Base-by-base conservation (phyloP, 2,329 filamentous ascomycete species). In the Aspergillus cejpii region DNA sequence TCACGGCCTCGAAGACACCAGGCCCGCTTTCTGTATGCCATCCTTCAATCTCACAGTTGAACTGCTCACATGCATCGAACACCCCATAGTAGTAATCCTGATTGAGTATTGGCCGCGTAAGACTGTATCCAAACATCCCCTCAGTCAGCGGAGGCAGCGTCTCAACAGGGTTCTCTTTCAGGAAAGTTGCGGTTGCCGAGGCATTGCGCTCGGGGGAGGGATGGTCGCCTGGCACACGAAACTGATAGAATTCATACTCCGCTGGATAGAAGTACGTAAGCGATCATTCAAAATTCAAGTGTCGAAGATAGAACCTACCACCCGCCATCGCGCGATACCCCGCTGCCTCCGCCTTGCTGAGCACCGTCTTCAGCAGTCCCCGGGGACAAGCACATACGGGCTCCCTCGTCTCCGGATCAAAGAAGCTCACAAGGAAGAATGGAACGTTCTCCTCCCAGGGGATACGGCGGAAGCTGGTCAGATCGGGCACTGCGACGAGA, bases 11-110 rank as follows among this genome's bases (percentile, higher is more conserved):
- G 64, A 91, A 97, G 3, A 98, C 92, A 36, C 90, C 90, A 0
- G 90, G 90, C 1, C 90, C 90, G 54, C 84, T 90, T 70, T 96
- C 90, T 6, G 90, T 95, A 71, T 96, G 90, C 90, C 90, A 96
- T 37, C 90, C 88, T 65, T 96, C 90, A 39, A 96, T 85, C 51
- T 84, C 78, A 61, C 87, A 92, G 31, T 77, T 73, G 70, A 95
- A 94, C 48, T 80, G 74, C 53, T 78, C 75, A 70, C 88, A 94
- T 0, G 84, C 79, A 52, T 94, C 80, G 67, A 87, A 95, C 39
- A 95, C 79, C 37, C 84, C 81, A 64, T 95, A 95, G 70, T 86
- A 96, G 71, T 91, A 95, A 33, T 92, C 87, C 67, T 94, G 83
- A 67, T 95, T 95, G 61, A 94, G 87, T 1, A 90, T 80, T 0